Evolutionary conservation across 2,329 filamentous ascomycete genomes (phyloP).

Genomic region (Conoideocrella luteorostrata): DNA sequence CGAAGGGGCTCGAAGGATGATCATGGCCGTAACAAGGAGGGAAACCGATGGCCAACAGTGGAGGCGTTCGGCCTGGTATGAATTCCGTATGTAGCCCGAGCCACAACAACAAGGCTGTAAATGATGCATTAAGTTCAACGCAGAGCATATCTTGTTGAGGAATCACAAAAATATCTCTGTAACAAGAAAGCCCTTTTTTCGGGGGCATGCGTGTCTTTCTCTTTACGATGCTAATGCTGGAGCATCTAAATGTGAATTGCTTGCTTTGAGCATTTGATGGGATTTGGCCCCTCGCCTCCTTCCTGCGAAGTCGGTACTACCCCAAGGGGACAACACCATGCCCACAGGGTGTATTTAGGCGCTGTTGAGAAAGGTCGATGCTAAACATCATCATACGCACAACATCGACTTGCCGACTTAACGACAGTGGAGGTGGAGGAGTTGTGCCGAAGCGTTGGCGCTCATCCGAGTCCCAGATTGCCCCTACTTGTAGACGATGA

Average conservation of each 20-base stretch:
- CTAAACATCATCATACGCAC: neutral
- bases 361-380: neutral
- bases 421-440: neutral
- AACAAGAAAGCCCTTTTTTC: too few species aligned
- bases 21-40: neutral
- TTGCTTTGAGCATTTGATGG: too few species aligned
- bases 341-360: neutral
- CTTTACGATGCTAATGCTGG: too few species aligned
- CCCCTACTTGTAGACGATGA: neutral
- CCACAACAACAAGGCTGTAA: too few species aligned
- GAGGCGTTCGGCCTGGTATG: too few species aligned
- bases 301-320: neutral
- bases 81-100: too few species aligned
- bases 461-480: constrained; percentile 5
- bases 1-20: constrained; percentile 1
- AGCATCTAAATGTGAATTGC: too few species aligned
- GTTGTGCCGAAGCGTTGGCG: neutral
- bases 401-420: constrained; percentile 1
- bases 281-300: too few species aligned
- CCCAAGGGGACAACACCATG: neutral
- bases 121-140: too few species aligned
- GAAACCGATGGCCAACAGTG: neutral
- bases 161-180: too few species aligned
- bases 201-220: too few species aligned
- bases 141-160: too few species aligned